Evolutionary conservation across 164 flowering plant genomes (phyloP).

Genomic region (Akebia trifoliata): DNA sequence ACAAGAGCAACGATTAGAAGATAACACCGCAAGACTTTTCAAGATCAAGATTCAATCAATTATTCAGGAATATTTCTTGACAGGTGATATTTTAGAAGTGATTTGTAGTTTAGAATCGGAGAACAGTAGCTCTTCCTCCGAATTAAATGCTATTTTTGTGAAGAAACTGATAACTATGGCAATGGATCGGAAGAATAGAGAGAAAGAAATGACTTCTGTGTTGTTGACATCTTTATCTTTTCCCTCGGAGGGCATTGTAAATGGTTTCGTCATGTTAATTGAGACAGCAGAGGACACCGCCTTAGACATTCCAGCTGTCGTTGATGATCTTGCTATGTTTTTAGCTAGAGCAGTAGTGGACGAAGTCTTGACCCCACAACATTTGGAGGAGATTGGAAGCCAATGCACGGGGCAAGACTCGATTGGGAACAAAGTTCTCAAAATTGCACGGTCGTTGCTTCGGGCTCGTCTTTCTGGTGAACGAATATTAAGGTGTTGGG

Average conservation of each 20-base stretch:
- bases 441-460: constrained; percentile 58
- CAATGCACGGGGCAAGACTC: constrained; percentile 34
- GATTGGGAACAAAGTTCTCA: constrained; percentile 48
- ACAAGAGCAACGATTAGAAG: constrained; percentile 36
- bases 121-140: constrained; percentile 23
- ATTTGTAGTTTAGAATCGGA: constrained; percentile 47
- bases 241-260: constrained; percentile 57
- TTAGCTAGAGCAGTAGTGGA: constrained; percentile 79
- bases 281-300: constrained; percentile 83
- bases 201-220: constrained; percentile 89
- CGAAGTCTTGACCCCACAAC: constrained; percentile 72
- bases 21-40: constrained; percentile 31
- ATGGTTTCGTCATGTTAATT: constrained; percentile 59
- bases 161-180: constrained; percentile 70
- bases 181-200: constrained; percentile 82
- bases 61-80: constrained; percentile 66
- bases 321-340: constrained; percentile 76
- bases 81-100: constrained; percentile 61
- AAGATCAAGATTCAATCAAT: constrained; percentile 52
- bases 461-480: constrained; percentile 64
- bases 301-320: constrained; percentile 58
- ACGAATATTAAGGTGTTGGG: constrained; percentile 58
- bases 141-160: constrained; percentile 61
- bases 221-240: constrained; percentile 55
- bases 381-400: constrained; percentile 59